Evolutionary conservation across 495 filamentous ascomycete species (phyloP).

Genomic region (Rostrohypoxylon terebratum): DNA sequence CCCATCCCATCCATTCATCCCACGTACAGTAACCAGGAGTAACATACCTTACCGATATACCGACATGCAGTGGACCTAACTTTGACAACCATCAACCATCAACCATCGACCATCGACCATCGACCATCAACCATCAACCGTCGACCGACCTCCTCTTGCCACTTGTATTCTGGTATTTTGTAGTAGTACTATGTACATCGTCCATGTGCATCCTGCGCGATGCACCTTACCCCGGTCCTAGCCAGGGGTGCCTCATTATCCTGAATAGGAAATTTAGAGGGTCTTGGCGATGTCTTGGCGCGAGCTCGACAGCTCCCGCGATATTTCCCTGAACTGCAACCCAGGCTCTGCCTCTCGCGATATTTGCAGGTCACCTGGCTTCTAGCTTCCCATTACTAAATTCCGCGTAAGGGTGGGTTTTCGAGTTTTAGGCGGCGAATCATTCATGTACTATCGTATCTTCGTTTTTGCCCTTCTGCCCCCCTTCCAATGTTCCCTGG

Average conservation of each 20-base stretch:
- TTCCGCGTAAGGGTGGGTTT: constrained; percentile 27
- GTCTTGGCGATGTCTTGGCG: constrained; percentile 33
- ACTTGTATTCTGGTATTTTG: too few species aligned
- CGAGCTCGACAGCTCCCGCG: constrained; percentile 33
- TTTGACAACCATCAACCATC: constrained; percentile 24
- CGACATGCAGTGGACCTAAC: constrained; percentile 32
- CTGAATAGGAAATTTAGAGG: constrained; percentile 29
- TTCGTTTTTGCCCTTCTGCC: not conserved
- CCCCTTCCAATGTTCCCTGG: not conserved
- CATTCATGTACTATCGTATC: constrained; percentile 12
- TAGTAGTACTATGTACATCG: too few species aligned
- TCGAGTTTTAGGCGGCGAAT: constrained; percentile 18
- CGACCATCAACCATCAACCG: constrained; percentile 15
- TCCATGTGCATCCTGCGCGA: too few species aligned
- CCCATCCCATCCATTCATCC: not conserved
- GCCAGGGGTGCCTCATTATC: constrained; percentile 30
- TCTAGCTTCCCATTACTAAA: constrained; percentile 13
- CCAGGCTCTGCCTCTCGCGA: constrained; percentile 36
- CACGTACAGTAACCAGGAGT: not conserved
- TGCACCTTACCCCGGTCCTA: constrained; percentile 27
- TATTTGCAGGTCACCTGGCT: constrained; percentile 29
- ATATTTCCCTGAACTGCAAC: constrained; percentile 44
- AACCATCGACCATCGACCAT: not conserved
- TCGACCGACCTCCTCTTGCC: too few species aligned
- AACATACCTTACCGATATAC: constrained; percentile 29